Base-by-base conservation (phyloP, 1,284 basidiomycete genomes). In the Pyrrhoderma lamaoense region DNA sequence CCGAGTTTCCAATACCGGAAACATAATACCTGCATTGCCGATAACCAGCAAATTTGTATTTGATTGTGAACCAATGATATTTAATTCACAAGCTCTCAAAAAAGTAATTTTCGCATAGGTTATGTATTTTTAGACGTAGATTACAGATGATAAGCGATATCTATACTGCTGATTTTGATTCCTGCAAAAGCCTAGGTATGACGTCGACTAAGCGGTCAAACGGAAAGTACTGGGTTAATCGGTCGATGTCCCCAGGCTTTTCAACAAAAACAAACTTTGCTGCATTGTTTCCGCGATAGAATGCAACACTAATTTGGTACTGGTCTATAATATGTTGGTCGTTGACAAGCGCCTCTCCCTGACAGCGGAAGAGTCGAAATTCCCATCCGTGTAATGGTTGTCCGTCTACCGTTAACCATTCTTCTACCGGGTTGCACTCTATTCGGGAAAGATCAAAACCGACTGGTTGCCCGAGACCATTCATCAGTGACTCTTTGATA, bases 391-490 rank as follows among this genome's bases (percentile, higher is more conserved):
- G 70, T 1, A 90, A 68, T 0, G 77, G 74, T 47, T 77, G 73
- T 2, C 77, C 77, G 63, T 90, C 88, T 1, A 81, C 83, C 1
- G 66, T 72, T 11, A 81, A 82, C 7, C 65, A 72, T 54, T 77
- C 69, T 25, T 74, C 72, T 0, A 80, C 79, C 45, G 89, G 75
- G 64, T 88, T 77, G 70, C 87, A 87, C 59, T 89, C 83, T 56
- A 90, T 79, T 1, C 86, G 79, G 3, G 81, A 79, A 68, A 75
- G 85, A 67, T 89, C 86, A 63, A 89, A 89, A 0, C 85, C 86
- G 22, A 79, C 66, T 2, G 83, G 80, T 56, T 89, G 86, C 2
- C 85, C 87, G 56, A 89, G 82, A 0, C 87, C 87, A 59, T 82
- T 82, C 64, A 87, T 81, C 64, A 89, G 89, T 2, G 87, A 78